Conservation (phyloP, 257 asterid species). For the Galeopsis tetrahit region DNA sequence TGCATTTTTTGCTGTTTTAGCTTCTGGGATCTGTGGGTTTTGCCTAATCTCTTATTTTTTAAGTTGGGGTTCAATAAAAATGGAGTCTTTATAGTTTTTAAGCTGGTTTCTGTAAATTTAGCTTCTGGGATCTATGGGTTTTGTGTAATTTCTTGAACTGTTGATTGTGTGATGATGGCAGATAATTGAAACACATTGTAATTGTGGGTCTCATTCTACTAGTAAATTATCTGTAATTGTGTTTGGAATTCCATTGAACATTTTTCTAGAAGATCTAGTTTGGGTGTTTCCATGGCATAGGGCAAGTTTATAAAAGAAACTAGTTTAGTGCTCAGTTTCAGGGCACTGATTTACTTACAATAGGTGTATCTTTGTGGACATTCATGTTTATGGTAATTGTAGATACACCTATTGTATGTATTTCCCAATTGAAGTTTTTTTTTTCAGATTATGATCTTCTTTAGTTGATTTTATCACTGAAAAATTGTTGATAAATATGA, state of each 20-base stretch:
- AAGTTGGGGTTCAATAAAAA: background rate
- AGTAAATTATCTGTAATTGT: background rate
- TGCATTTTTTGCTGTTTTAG: background rate
- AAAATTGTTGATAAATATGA: background rate
- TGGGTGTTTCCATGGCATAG: background rate
- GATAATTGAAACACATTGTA: conserved; percentile 1
- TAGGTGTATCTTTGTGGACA: background rate
- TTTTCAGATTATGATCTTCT: background rate
- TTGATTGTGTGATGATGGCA: background rate
- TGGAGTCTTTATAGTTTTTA: background rate
- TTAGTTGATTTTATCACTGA: background rate
- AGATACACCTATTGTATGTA: background rate
- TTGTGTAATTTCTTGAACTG: conserved; percentile 1
- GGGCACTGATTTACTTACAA: background rate
- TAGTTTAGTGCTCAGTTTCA: background rate
- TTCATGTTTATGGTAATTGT: background rate
- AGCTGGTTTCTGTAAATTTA: conserved; percentile 1
- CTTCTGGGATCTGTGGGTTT: conserved; percentile 11
- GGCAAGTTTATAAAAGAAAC: background rate
- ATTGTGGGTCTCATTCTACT: background rate
- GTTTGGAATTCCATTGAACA: background rate
- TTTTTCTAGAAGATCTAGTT: background rate
- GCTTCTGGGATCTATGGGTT: conserved; percentile 15
- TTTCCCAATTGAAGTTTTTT: background rate
- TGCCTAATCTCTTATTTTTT: conserved; percentile 15